A percentile compares a stretch with the other conserved stretches of the same genome.
Evolutionary conservation across 352 stramenopile species (phyloP).

Genomic region (Pythium insidiosum): DNA sequence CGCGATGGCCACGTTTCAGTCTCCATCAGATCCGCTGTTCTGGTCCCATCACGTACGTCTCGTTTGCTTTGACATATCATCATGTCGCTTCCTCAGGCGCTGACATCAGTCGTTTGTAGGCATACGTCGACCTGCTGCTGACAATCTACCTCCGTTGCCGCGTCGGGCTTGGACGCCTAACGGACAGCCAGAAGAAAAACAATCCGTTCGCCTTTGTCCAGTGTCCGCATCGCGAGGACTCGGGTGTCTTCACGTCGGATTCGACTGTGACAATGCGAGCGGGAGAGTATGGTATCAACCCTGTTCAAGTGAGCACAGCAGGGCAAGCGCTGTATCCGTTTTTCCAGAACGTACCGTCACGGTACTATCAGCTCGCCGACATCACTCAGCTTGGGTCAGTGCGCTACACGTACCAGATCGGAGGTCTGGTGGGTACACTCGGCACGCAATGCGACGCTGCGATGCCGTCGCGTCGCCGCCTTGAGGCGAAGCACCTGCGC

Average conservation of each 20-base stretch:
- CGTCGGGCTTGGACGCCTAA: constrained; percentile 15
- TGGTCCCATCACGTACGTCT: constrained; percentile 34
- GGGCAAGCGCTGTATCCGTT: constrained; percentile 16
- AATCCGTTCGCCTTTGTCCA: constrained; percentile 16
- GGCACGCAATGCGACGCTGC: constrained; percentile 6
- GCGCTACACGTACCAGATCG: constrained; percentile 15
- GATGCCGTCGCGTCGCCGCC: background rate
- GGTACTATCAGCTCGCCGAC: constrained; percentile 17
- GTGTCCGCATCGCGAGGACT: constrained; percentile 18
- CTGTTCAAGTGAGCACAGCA: constrained; percentile 5
- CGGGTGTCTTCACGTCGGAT: constrained; percentile 6
- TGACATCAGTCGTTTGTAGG: background rate
- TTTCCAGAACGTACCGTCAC: constrained; percentile 9
- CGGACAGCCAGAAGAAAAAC: constrained; percentile 17
- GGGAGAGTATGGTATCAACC: constrained; percentile 18
- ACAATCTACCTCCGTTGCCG: constrained; percentile 52
- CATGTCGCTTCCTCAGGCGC: background rate
- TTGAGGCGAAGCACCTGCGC: background rate
- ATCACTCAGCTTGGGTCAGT: constrained; percentile 11
- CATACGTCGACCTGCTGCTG: constrained; percentile 33
- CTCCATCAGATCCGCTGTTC: constrained; percentile 44
- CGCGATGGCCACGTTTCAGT: constrained; percentile 36
- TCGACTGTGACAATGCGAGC: constrained; percentile 19
- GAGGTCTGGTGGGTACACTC: constrained; percentile 14
- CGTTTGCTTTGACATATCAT: background rate